Percentiles rank a stretch among this genome's conserved stretches.
Evolutionary conservation across 495 filamentous ascomycete species (phyloP).

Genomic region (Penicillium coprophilum): DNA sequence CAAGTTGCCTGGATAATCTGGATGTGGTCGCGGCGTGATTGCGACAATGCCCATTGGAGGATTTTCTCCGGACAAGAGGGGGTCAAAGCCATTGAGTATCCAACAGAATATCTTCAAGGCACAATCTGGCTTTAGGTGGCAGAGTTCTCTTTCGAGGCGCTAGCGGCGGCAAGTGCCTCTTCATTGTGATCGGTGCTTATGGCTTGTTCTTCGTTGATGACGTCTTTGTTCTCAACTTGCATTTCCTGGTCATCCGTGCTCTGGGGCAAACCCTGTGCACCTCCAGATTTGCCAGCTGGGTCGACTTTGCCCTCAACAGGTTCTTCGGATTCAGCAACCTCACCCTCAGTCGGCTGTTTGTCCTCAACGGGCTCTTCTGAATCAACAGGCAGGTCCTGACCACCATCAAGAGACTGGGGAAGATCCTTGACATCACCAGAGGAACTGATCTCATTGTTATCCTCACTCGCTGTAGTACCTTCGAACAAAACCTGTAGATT

Average conservation of each 20-base stretch:
- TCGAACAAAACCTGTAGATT: slow-evolving; percentile 58
- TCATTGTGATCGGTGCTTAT: slow-evolving; percentile 5
- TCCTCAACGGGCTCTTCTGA: background rate
- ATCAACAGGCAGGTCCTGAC: slow-evolving; percentile 18
- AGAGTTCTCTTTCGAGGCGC: slow-evolving; percentile 19
- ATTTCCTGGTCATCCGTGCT: slow-evolving; percentile 12
- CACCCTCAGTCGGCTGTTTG: slow-evolving; percentile 13
- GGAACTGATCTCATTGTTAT: slow-evolving; percentile 11
- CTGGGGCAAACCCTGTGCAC: slow-evolving; percentile 18
- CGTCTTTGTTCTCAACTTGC: slow-evolving; percentile 15
- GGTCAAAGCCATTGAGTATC: slow-evolving; percentile 18
- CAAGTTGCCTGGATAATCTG: slow-evolving; percentile 14
- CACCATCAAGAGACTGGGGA: slow-evolving; percentile 29
- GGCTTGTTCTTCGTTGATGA: slow-evolving; percentile 16
- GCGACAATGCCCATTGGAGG: slow-evolving; percentile 20
- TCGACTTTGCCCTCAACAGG: slow-evolving; percentile 1
- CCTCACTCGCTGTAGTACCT: slow-evolving; percentile 28
- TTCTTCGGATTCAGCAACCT: background rate
- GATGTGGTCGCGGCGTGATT: slow-evolving; percentile 11
- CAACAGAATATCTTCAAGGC: slow-evolving; percentile 16
- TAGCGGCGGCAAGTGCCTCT: slow-evolving; percentile 22
- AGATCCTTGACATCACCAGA: slow-evolving; percentile 4
- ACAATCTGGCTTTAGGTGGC: slow-evolving; percentile 18
- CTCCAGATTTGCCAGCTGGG: slow-evolving; percentile 1
- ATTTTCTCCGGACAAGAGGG: slow-evolving; percentile 23